Evolutionary conservation across 108 stramenopile species (phyloP).

Genomic region (Discostella pseudostelligera): DNA sequence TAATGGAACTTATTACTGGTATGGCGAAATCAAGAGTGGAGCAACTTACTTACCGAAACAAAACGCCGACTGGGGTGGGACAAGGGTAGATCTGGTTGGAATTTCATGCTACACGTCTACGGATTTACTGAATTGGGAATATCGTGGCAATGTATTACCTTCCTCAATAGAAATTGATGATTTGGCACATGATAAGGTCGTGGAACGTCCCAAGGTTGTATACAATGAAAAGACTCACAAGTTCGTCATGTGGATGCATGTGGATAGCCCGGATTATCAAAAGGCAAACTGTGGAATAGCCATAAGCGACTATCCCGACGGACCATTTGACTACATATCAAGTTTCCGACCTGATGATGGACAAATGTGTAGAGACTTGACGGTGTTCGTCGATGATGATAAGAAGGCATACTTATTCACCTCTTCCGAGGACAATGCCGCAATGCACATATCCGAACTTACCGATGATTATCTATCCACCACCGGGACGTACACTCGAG

Average conservation of each 20-base stretch:
- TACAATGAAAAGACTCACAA: slow-evolving; percentile 20
- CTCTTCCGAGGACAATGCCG: slow-evolving; percentile 28
- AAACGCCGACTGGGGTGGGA: slow-evolving; percentile 32
- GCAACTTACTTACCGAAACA: slow-evolving; percentile 9
- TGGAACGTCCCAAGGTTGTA: slow-evolving; percentile 25
- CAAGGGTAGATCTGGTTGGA: slow-evolving; percentile 20
- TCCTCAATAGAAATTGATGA: slow-evolving; percentile 9
- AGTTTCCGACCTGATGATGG: slow-evolving; percentile 24
- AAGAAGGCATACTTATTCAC: slow-evolving; percentile 16
- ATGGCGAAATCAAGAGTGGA: slow-evolving; percentile 29
- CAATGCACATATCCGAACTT: slow-evolving; percentile 21
- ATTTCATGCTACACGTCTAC: slow-evolving; percentile 23
- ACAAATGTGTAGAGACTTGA: slow-evolving; percentile 27
- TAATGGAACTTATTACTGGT: slow-evolving; percentile 24
- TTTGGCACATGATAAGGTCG: slow-evolving; percentile 20
- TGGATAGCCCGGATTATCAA: slow-evolving; percentile 25
- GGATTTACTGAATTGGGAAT: slow-evolving; percentile 20
- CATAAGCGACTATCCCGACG: slow-evolving; percentile 10
- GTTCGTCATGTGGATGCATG: slow-evolving; percentile 35
- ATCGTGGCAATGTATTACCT: slow-evolving; percentile 13
- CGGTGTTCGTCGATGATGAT: slow-evolving; percentile 28
- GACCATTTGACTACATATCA: slow-evolving; percentile 11
- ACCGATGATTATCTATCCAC: slow-evolving; percentile 18
- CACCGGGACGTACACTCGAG: slow-evolving; percentile 12
- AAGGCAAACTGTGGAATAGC: slow-evolving; percentile 23